Percentiles rank a stretch among this genome's conserved stretches.
Evolutionary conservation across 805 yeast species (phyloP).

Genomic region (Kodamaea neixiangensis): DNA sequence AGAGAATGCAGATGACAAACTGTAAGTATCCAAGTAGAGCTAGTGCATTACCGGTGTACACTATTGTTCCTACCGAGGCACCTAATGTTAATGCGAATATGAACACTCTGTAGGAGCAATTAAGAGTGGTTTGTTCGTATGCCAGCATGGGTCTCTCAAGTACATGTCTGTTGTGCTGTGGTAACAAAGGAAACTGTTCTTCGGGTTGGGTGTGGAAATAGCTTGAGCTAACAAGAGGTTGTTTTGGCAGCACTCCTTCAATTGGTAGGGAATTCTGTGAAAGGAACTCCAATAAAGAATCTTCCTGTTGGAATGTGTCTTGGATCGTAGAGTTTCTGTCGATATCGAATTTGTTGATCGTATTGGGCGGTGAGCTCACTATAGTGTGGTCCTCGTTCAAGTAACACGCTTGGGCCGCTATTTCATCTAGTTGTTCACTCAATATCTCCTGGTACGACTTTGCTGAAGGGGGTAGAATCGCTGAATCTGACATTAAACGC

Average conservation of each 20-base stretch:
- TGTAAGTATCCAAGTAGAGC: neutral
- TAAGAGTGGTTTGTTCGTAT: neutral
- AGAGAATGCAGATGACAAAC: conserved; percentile 1
- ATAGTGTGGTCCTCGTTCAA: conserved; percentile 15
- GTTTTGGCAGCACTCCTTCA: neutral
- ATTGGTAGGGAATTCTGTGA: neutral
- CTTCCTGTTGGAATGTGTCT: neutral
- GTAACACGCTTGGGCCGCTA: conserved; percentile 27
- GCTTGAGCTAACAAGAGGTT: neutral
- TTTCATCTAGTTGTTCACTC: conserved; percentile 20
- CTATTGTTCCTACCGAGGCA: neutral
- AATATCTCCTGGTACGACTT: conserved; percentile 5
- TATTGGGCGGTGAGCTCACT: neutral
- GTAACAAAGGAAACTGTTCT: neutral
- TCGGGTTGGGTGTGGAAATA: neutral
- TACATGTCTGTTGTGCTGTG: neutral
- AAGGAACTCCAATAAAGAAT: neutral
- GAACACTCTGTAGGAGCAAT: neutral
- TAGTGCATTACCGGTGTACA: conserved; percentile 4
- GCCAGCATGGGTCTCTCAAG: neutral
- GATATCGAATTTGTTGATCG: neutral
- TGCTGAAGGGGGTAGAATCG: neutral
- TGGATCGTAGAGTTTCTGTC: too few species aligned
- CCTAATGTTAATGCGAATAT: neutral
- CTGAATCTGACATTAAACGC: conserved; percentile 1